Conservation (phyloP, 352 stramenopile species). For the Thalassiosira livingstoniorum region DNA sequence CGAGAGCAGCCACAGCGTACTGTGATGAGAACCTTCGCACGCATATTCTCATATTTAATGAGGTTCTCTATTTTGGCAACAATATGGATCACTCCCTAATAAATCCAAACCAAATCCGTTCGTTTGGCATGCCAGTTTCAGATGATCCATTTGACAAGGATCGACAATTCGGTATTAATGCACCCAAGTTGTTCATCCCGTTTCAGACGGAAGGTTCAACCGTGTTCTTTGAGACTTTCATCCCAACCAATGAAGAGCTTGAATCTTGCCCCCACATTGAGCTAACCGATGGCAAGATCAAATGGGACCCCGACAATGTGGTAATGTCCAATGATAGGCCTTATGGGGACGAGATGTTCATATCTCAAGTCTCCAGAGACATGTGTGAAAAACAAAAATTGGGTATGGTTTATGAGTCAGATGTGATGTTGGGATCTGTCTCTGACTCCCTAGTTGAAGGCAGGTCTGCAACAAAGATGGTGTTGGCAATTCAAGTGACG, state of each 20-base stretch:
- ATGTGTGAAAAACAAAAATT: not conserved
- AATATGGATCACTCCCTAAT: slow-evolving; percentile 51
- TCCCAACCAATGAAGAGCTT: slow-evolving; percentile 24
- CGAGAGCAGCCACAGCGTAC: slow-evolving; percentile 20
- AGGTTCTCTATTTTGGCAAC: slow-evolving; percentile 41
- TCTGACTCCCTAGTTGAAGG: not conserved
- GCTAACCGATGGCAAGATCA: slow-evolving; percentile 17
- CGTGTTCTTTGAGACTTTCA: slow-evolving; percentile 29
- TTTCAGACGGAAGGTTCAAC: slow-evolving; percentile 27
- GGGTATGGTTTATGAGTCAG: not conserved
- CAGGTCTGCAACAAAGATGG: too few relatives aligned
- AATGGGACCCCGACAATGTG: slow-evolving; percentile 36
- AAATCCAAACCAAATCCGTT: slow-evolving; percentile 58
- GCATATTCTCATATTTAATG: slow-evolving; percentile 43
- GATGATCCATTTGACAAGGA: slow-evolving; percentile 39
- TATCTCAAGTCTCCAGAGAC: not conserved
- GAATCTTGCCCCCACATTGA: slow-evolving; percentile 22
- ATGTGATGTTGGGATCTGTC: not conserved
- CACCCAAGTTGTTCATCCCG: slow-evolving; percentile 21
- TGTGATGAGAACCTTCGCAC: not conserved
- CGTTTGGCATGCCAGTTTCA: slow-evolving; percentile 39
- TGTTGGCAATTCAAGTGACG: too few relatives aligned
- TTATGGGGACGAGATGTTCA: not conserved
- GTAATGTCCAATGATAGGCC: slow-evolving; percentile 4
- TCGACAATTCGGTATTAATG: slow-evolving; percentile 31